Evolutionary conservation across 192 early-diverging fungal genomes (phyloP).

Genomic region (Umbelopsis vinacea): DNA sequence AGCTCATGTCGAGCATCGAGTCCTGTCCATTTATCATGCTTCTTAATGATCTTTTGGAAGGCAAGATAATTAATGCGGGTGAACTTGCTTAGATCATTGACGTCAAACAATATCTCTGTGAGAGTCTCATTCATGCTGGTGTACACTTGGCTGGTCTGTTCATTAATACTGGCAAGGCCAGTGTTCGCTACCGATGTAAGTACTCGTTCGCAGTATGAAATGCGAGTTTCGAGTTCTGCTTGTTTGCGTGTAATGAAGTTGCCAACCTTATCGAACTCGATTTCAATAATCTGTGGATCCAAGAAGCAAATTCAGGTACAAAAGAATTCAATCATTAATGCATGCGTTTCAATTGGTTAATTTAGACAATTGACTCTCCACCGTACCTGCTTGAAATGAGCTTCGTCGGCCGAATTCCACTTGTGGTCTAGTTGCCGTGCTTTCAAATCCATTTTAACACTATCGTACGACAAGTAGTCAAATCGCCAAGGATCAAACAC

Average conservation of each 20-base stretch:
- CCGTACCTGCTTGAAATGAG: constrained; percentile 21
- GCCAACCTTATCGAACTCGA: constrained; percentile 13
- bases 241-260: constrained; percentile 13
- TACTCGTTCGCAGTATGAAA: constrained; percentile 7
- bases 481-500: constrained; percentile 24
- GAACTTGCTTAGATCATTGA: constrained; percentile 76
- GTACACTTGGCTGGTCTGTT: constrained; percentile 29
- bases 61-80: constrained; percentile 78
- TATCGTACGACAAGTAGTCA: constrained; percentile 29
- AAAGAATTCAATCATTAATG: background rate
- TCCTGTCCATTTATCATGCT: constrained; percentile 89
- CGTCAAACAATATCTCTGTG: constrained; percentile 67
- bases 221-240: constrained; percentile 11
- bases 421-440: constrained; percentile 19
- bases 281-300: background rate
- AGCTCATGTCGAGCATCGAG: background rate
- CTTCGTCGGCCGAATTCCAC: constrained; percentile 29
- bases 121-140: constrained; percentile 55
- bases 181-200: constrained; percentile 5
- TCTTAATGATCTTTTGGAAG: constrained; percentile 92
- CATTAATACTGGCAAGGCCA: constrained; percentile 13
- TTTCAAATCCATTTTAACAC: constrained; percentile 27
- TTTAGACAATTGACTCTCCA: too few species aligned
- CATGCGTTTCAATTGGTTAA: background rate
- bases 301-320: background rate